phyloP scores from a whole-genome alignment of 1,284 basidiomycete genomes.

The Xerocomus nothofagi region DNA sequence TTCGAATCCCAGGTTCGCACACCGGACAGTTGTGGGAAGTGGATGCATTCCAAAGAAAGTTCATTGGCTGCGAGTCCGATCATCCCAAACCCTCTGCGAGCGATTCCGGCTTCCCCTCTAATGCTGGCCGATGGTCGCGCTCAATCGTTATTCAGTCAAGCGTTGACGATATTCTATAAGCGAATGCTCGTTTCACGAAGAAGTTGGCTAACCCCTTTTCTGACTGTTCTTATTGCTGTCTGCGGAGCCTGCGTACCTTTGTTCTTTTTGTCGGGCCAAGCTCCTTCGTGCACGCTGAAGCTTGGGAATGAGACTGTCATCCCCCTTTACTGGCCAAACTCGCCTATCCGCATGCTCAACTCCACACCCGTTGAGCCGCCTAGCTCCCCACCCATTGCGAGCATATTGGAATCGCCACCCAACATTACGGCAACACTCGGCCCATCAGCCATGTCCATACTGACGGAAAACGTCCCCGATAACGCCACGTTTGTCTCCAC shows the following conservation, averaged over 20 bases:
- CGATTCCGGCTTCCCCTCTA: slow-evolving; percentile 35
- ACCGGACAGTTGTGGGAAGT: slow-evolving; percentile 9
- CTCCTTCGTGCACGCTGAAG: slow-evolving; percentile 49
- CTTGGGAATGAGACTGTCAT: slow-evolving; percentile 38
- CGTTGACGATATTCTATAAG: slow-evolving; percentile 72
- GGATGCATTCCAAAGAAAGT: slow-evolving; percentile 13
- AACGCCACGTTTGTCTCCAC: slow-evolving; percentile 56
- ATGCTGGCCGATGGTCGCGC: slow-evolving; percentile 50
- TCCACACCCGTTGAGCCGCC: slow-evolving; percentile 17
- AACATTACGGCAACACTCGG: slow-evolving; percentile 46
- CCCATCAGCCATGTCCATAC: slow-evolving; percentile 33
- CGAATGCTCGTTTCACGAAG: slow-evolving; percentile 63
- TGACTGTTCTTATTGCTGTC: slow-evolving; percentile 62
- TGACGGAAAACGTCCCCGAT: slow-evolving; percentile 42
- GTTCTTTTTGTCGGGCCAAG: slow-evolving; percentile 55
- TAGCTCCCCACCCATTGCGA: slow-evolving; percentile 23
- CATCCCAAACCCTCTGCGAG: slow-evolving; percentile 42
- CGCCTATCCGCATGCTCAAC: slow-evolving; percentile 35
- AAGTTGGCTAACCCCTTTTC: slow-evolving; percentile 65
- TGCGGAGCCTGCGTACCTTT: slow-evolving; percentile 65
- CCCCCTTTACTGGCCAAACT: slow-evolving; percentile 51
- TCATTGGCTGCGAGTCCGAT: background rate
- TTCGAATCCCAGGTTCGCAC: slow-evolving; percentile 33
- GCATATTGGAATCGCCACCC: slow-evolving; percentile 47
- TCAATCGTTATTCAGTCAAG: slow-evolving; percentile 55